phyloP scores from a whole-genome alignment of 345 rosid species.

The Hibiscus trionum region DNA sequence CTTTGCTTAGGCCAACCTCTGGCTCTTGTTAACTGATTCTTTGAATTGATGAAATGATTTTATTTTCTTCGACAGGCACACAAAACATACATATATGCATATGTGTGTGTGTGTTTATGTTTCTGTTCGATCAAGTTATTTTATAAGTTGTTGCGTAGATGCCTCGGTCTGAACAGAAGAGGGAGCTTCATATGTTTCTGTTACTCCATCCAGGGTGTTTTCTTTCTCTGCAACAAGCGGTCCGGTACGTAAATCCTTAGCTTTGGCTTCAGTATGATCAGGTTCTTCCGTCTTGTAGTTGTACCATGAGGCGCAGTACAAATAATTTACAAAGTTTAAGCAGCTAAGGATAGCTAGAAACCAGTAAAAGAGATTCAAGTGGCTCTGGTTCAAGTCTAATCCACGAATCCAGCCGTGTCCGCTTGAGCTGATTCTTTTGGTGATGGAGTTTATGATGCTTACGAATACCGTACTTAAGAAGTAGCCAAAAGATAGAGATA shows the following conservation, averaged over 20 bases:
- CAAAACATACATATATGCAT: background rate
- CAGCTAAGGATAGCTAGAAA: conserved; percentile 32
- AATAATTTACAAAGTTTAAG: conserved; percentile 27
- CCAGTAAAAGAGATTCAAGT: conserved; percentile 39
- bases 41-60: conserved; percentile 15
- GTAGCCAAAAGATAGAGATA: conserved; percentile 32
- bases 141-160: background rate
- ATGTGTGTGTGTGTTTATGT: background rate
- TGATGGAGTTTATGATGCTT: conserved; percentile 23
- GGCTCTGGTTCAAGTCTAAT: conserved; percentile 22
- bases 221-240: background rate
- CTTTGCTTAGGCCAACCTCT: conserved; percentile 11
- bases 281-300: conserved; percentile 27
- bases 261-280: background rate
- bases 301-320: conserved; percentile 36
- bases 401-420: conserved; percentile 40
- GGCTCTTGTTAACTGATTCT: conserved; percentile 11
- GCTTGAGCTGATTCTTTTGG: conserved; percentile 25
- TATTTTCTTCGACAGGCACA: background rate
- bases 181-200: background rate
- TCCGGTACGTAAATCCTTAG: background rate
- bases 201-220: background rate
- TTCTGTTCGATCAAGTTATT: background rate
- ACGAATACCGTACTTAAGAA: conserved; percentile 31
- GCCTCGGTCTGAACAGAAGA: background rate